Evolutionary conservation across 192 early-diverging fungal genomes (phyloP).

Genomic region (Globomyces pollinis-pini): DNA sequence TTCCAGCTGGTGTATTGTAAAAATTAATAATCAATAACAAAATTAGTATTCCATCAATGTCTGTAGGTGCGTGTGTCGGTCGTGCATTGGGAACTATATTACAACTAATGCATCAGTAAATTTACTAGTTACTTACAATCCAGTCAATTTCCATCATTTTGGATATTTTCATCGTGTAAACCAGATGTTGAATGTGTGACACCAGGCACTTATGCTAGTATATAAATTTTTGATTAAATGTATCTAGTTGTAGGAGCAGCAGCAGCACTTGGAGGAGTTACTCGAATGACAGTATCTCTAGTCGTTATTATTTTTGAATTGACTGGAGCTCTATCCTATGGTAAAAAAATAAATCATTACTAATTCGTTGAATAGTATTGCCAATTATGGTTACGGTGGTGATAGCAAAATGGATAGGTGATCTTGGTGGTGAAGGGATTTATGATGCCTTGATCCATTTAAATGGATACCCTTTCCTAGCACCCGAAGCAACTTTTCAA

Average conservation of each 20-base stretch:
- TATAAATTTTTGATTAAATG: too few species aligned
- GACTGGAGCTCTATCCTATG: conserved; percentile 90
- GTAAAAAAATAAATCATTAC: too few species aligned
- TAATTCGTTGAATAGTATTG: too few species aligned
- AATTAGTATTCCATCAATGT: conserved; percentile 80
- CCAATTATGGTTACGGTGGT: conserved; percentile 46
- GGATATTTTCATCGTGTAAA: conserved; percentile 71
- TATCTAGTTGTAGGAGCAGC: conserved; percentile 90
- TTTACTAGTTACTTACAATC: conserved; percentile 3
- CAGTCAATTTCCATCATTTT: conserved; percentile 42
- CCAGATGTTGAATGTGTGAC: conserved; percentile 78
- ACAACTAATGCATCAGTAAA: conserved; percentile 28
- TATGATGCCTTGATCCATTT: conserved; percentile 54
- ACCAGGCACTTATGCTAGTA: conserved; percentile 92
- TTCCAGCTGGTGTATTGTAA: conserved; percentile 42
- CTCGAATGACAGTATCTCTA: conserved; percentile 65
- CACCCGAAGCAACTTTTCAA: conserved; percentile 44
- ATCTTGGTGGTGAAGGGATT: conserved; percentile 59
- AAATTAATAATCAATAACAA: neutral
- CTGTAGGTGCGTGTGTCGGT: conserved; percentile 86
- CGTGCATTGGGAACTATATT: conserved; percentile 81
- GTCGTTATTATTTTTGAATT: conserved; percentile 98
- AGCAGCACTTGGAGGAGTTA: conserved; percentile 78
- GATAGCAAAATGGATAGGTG: conserved; percentile 64
- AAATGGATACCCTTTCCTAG: conserved; percentile 50